A percentile compares a stretch with the other conserved stretches of the same genome.
These are phyloP conservation scores for Coniochaeta pulveracea DNA, from an alignment of 2,329 filamentous ascomycete genomes.

Conservation along the genomic window DNA sequence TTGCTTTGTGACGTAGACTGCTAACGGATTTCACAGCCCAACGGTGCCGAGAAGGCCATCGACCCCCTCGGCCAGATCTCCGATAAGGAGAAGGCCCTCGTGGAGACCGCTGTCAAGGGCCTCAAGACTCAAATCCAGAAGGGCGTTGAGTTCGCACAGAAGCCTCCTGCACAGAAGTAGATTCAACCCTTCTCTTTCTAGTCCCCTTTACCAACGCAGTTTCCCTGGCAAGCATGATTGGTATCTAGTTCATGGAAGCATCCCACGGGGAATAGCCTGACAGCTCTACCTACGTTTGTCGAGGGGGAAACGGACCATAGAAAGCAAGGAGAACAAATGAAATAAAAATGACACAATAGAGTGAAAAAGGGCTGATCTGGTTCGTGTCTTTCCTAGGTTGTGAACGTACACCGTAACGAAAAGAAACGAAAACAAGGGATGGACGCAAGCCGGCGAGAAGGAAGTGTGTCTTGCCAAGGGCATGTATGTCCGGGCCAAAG, in stretches of 20 bases:
- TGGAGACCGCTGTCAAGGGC: constrained; percentile 63
- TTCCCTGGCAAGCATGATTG: constrained; percentile 8
- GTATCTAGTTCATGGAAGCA: no score
- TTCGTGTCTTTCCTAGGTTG: constrained; percentile 4
- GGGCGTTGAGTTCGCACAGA: constrained; percentile 82
- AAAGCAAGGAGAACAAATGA: background rate
- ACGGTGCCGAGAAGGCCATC: constrained; percentile 74
- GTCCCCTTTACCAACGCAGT: constrained; percentile 6
- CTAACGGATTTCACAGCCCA: constrained; percentile 42
- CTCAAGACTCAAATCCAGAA: constrained; percentile 91
- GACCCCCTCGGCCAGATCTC: constrained; percentile 70
- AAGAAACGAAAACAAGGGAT: no score
- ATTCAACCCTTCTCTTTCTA: constrained; percentile 23
- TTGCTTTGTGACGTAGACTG: no score
- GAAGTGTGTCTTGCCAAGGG: no score
- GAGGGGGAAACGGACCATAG: no score
- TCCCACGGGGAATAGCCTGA: no score
- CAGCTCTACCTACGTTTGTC: no score
- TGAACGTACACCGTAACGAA: constrained; percentile 1
- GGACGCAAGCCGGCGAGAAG: no score
- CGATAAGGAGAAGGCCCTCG: constrained; percentile 79
- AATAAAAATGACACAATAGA: background rate
- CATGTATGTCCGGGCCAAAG: background rate
- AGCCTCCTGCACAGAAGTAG: constrained; percentile 83
- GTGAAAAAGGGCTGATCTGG: constrained; percentile 4